Evolutionary conservation across 2,329 filamentous ascomycete genomes (phyloP), one percentile per base, ranked within the genome.

Genomic region (Cladorrhinum sp.): DNA sequence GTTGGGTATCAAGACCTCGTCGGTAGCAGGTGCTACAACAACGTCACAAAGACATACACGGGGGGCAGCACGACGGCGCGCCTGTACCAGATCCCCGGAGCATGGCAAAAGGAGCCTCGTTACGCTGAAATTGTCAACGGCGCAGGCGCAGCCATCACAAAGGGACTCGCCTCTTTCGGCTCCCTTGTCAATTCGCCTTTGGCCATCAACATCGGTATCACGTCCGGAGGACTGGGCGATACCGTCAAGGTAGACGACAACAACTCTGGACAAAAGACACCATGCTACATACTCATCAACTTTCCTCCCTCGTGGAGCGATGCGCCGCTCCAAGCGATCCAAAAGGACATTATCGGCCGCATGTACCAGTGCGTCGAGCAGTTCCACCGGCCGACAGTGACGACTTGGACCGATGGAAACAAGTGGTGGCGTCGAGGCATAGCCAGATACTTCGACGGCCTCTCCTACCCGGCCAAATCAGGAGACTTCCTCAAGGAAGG

Each of bases 301-400:
- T 57, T 49, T 24, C 55, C 55, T 5, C 36, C 55, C 23, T 16
- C 22, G 8, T 57, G 55, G 55, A 50, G 32, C 20, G 25, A 49
- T 18, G 41, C 32, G 9, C 55, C 55, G 3, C 22, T 57, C 18
- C 16, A 38, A n/a, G 55, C 25, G 6, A 20, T 57, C 23, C 55
- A 57, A 18, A 57, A 57, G 20, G 55, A 57, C 45, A 27, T 57
- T 23, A 50, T 57, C 38, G 36, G 16, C 20, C 22, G 22, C 1
- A 57, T 57, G 55, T 57, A 57, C 55, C 55, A 50, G n/a, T 55
- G 52, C 20, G 52, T 55, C 18, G 52, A 55, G 22, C 52, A 55
- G 16, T 55, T 41, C 52, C 52, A 55, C 52, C 16, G 32, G 2
- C 52, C 29, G 16, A 38, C 52, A 27, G 52, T 55, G n/a, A 55